A percentile compares a stretch with the other conserved stretches of the same genome.
phyloP scores from a whole-genome alignment of 2,329 filamentous ascomycete species.

The Pyricularia grisea region DNA sequence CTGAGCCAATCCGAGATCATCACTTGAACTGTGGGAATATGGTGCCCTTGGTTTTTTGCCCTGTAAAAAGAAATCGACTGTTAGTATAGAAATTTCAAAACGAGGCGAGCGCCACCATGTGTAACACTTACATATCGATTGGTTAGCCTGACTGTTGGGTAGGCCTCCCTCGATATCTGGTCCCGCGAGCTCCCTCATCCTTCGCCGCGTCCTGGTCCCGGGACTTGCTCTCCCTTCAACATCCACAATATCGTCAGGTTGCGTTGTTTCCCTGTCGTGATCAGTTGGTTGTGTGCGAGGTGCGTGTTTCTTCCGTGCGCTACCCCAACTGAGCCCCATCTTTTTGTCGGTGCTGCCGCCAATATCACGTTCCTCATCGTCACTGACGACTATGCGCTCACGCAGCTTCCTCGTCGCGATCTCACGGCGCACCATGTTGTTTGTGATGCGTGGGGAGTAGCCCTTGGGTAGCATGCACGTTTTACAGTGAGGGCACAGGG shows the following conservation, averaged over 20 bases:
- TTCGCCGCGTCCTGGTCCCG: not conserved
- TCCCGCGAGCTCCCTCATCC: not conserved
- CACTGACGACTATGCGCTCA: conserved; percentile 33
- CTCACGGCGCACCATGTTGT: conserved; percentile 78
- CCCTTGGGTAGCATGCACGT: conserved; percentile 64
- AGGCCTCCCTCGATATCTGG: not conserved
- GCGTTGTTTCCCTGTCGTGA: not conserved
- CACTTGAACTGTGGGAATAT: not conserved
- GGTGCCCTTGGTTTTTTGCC: not conserved
- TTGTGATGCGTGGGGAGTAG: conserved; percentile 63
- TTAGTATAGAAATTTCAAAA: not conserved
- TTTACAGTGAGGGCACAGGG: conserved; percentile 87
- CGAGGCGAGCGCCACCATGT: not conserved
- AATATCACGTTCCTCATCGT: not conserved
- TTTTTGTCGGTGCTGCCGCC: not conserved
- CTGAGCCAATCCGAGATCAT: not conserved
- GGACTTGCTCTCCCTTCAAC: not conserved
- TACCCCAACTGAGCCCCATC: not conserved
- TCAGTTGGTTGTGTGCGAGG: not conserved
- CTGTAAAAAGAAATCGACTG: not conserved
- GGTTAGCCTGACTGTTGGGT: not conserved
- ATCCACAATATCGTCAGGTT: not conserved
- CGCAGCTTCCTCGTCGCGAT: conserved; percentile 55
- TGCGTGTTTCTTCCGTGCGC: not conserved
- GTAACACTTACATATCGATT: not conserved